phyloP scores from a whole-genome alignment of 306 rosid genomes.

The Aeschynomene evenia region DNA sequence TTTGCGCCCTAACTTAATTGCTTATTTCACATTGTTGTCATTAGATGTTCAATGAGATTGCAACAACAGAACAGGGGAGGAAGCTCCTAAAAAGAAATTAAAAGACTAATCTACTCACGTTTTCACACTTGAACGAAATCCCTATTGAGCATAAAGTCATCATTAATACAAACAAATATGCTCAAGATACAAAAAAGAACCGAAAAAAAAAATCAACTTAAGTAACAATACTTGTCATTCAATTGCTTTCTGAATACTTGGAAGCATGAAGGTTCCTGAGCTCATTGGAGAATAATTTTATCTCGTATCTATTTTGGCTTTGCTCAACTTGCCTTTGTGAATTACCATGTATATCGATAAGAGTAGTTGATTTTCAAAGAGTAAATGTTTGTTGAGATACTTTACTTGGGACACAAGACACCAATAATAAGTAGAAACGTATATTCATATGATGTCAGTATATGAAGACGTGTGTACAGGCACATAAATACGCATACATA shows the following conservation, averaged over 20 bases:
- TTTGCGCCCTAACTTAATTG: too few relatives aligned
- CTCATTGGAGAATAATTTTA: not conserved
- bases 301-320: not conserved
- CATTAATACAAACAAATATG: too few relatives aligned
- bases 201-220: too few relatives aligned
- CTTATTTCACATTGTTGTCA: too few relatives aligned
- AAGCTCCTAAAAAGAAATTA: too few relatives aligned
- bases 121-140: too few relatives aligned
- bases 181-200: too few relatives aligned
- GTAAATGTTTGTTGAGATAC: not conserved
- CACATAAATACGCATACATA: not conserved
- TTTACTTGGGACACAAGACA: not conserved
- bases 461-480: not conserved
- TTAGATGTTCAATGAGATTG: too few relatives aligned
- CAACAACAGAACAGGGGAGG: too few relatives aligned
- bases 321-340: not conserved
- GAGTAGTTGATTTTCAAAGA: not conserved
- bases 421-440: not conserved
- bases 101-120: too few relatives aligned
- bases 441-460: not conserved
- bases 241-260: not conserved
- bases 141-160: too few relatives aligned
- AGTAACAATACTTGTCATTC: too few relatives aligned
- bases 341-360: not conserved
- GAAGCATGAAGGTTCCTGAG: not conserved